phyloP scores from a whole-genome alignment of 164 flowering plant genomes.

The Chimonanthus praecox region DNA sequence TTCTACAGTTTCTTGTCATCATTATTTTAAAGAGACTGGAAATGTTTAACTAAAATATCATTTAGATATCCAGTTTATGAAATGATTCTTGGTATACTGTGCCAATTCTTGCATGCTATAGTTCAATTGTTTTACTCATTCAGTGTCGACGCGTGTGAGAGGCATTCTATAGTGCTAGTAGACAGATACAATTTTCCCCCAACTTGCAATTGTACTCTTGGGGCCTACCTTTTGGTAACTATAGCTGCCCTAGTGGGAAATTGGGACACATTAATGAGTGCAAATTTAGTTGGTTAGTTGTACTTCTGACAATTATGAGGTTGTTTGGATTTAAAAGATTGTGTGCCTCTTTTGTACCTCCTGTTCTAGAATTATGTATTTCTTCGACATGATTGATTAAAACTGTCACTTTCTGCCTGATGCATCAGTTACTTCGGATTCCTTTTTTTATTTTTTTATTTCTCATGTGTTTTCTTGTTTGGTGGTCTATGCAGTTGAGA shows the following conservation, averaged over 20 bases:
- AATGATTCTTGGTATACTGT: not conserved
- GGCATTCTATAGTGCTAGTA: not conserved
- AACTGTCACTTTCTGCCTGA: not conserved
- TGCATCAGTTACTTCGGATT: not conserved
- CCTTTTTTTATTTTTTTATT: not conserved
- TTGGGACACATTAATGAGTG: too few relatives aligned
- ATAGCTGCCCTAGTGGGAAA: not conserved
- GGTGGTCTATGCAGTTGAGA: conserved; percentile 48
- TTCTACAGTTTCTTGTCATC: too few relatives aligned
- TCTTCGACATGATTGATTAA: too few relatives aligned
- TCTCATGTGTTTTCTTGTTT: conserved; percentile 5
- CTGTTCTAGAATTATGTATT: too few relatives aligned
- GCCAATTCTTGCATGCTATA: not conserved
- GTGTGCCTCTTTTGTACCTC: not conserved
- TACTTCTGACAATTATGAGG: not conserved
- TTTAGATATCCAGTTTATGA: not conserved
- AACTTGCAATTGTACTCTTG: not conserved
- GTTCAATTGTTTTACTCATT: not conserved
- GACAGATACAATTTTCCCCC: not conserved
- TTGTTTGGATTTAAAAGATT: not conserved
- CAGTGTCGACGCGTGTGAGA: not conserved
- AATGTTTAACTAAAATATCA: not conserved
- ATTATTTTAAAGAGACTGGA: not conserved
- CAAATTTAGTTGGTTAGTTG: too few relatives aligned
- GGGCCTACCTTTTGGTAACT: not conserved